A percentile compares a stretch with the other conserved stretches of the same genome.
Evolutionary conservation across 768 basidiomycete species (phyloP).

Genomic region (Xerocomellus amylosporus): DNA sequence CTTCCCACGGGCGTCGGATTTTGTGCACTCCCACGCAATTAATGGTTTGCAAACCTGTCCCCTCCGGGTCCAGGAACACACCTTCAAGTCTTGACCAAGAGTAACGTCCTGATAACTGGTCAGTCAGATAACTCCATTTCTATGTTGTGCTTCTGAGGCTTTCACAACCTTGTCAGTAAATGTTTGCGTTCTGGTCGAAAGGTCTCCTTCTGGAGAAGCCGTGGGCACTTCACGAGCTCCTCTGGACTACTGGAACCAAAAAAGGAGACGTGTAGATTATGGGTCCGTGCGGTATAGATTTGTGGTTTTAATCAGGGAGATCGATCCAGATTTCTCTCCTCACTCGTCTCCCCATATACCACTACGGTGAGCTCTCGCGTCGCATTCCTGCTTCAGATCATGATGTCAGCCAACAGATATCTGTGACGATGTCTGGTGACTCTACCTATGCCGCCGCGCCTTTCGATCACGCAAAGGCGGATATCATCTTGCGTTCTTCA

Average conservation of each 20-base stretch:
- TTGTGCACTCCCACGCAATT: too few relatives aligned
- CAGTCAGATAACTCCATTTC: neutral
- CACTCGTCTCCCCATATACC: neutral
- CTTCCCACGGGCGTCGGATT: too few relatives aligned
- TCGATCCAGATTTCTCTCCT: too few relatives aligned
- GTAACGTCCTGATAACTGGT: neutral
- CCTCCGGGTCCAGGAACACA: too few relatives aligned
- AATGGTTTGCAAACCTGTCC: too few relatives aligned
- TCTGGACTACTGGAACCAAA: neutral
- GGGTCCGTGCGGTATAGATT: neutral
- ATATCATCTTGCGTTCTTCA: constrained; percentile 24
- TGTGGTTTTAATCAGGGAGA: neutral
- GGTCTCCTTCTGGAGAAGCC: neutral
- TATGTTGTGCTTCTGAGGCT: neutral
- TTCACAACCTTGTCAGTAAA: neutral
- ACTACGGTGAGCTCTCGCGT: neutral
- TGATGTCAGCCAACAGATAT: neutral
- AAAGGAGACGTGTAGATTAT: neutral
- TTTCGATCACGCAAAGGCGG: constrained; percentile 18
- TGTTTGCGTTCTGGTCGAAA: neutral
- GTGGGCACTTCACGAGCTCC: neutral
- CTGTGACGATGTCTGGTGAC: neutral
- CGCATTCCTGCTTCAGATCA: neutral
- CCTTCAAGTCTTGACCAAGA: too few relatives aligned
- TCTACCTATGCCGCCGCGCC: constrained; percentile 10